These are phyloP conservation scores for Cladophialophora exuberans DNA, from an alignment of 2,329 filamentous ascomycete genomes.

Conservation along the genomic window DNA sequence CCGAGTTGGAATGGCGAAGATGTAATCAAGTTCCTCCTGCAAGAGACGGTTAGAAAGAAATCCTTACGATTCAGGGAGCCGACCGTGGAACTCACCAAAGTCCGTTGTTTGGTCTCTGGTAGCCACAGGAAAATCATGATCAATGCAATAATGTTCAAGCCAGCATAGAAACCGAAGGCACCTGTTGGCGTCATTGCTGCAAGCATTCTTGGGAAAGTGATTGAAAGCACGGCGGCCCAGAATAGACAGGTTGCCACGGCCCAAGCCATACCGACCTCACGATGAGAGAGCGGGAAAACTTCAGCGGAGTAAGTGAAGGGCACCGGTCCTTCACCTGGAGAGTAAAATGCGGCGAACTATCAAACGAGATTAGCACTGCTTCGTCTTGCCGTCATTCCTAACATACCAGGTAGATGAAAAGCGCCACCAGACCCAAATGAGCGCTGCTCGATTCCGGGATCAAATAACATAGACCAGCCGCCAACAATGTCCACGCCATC, in stretches of 20 bases:
- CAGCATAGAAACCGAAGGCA: conserved; percentile 62
- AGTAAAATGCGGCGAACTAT: conserved; percentile 65
- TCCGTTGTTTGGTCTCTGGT: conserved; percentile 56
- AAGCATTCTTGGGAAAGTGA: conserved; percentile 50
- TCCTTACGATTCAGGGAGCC: neutral
- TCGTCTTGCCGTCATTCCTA: neutral
- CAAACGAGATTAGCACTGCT: neutral
- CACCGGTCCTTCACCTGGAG: conserved; percentile 56
- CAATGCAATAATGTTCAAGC: conserved; percentile 60
- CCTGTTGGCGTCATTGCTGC: conserved; percentile 50
- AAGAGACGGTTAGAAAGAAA: neutral
- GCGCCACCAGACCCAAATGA: conserved; percentile 58
- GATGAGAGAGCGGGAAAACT: conserved; percentile 52
- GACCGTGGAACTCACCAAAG: conserved; percentile 32
- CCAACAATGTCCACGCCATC: conserved; percentile 69
- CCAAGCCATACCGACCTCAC: conserved; percentile 49
- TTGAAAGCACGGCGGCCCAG: conserved; percentile 45
- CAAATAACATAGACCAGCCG: conserved; percentile 63
- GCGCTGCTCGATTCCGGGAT: conserved; percentile 48
- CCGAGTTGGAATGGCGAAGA: conserved; percentile 56
- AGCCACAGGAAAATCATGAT: conserved; percentile 62
- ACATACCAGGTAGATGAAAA: conserved; percentile 61
- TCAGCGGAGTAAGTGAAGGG: conserved; percentile 46
- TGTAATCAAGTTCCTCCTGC: conserved; percentile 57
- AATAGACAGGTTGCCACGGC: conserved; percentile 39